A percentile compares a stretch with the other conserved stretches of the same genome.
phyloP scores from a whole-genome alignment of 78 protist species.

The Dictyostelium citrinum region DNA sequence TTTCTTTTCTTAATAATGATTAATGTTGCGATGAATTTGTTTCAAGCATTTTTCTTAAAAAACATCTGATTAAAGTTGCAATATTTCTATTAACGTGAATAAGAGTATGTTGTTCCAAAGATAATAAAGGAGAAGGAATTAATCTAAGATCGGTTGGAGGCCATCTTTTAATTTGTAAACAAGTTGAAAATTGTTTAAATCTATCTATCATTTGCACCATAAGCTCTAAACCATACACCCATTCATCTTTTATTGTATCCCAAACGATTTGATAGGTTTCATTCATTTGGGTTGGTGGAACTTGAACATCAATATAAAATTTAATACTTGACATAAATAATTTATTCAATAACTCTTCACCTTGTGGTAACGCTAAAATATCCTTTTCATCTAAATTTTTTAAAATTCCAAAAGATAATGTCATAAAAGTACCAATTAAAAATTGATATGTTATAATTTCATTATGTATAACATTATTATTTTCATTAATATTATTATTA shows the following conservation, averaged over 20 bases:
- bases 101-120: not conserved
- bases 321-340: not conserved
- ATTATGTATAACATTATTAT: not conserved
- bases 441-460: not conserved
- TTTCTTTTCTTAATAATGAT: no score
- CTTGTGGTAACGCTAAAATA: not conserved
- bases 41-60: not conserved
- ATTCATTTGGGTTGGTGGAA: not conserved
- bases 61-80: not conserved
- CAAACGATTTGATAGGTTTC: not conserved
- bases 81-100: not conserved
- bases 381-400: not conserved
- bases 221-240: not conserved
- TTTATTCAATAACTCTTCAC: not conserved
- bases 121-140: not conserved
- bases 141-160: slow-evolving; percentile 21
- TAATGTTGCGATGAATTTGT: not conserved
- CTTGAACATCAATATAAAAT: not conserved
- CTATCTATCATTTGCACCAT: not conserved
- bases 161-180: not conserved
- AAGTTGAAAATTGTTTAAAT: not conserved
- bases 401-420: not conserved
- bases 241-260: not conserved
- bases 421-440: not conserved
- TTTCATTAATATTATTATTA: not conserved